Conservation (phyloP, 2,329 filamentous ascomycete species). For the Aspergillus vadensis region DNA sequence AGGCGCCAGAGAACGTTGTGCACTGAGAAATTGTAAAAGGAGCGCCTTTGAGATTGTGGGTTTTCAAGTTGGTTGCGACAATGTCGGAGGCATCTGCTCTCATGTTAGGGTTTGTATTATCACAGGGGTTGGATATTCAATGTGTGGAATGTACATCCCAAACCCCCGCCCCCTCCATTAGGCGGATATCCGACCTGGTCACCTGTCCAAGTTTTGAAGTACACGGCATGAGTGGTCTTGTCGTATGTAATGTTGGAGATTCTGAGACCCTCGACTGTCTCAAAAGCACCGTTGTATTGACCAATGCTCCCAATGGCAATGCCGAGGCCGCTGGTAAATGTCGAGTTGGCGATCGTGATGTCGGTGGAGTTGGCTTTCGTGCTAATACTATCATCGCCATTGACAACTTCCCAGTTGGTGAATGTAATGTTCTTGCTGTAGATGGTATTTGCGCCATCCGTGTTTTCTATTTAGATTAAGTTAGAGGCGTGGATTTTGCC, state of each 20-base stretch:
- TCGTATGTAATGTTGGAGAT: slow-evolving; percentile 51
- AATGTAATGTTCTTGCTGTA: slow-evolving; percentile 56
- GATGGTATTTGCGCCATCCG: slow-evolving; percentile 58
- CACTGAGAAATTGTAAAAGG: slow-evolving; percentile 44
- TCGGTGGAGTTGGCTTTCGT: slow-evolving; percentile 60
- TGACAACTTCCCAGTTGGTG: slow-evolving; percentile 53
- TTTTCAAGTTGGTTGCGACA: slow-evolving; percentile 38
- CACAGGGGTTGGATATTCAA: too few species aligned
- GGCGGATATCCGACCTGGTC: slow-evolving; percentile 54
- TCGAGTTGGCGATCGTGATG: slow-evolving; percentile 53
- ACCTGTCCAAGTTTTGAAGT: slow-evolving; percentile 63
- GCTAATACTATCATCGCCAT: slow-evolving; percentile 58
- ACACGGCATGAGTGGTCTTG: slow-evolving; percentile 51
- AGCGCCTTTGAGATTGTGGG: slow-evolving; percentile 31
- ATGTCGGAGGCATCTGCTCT: slow-evolving; percentile 38
- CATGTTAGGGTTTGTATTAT: background rate
- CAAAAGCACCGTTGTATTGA: slow-evolving; percentile 53
- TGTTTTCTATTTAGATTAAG: slow-evolving; percentile 31
- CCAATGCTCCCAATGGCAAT: slow-evolving; percentile 62
- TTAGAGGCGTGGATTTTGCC: fast-evolving
- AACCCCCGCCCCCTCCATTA: slow-evolving; percentile 61
- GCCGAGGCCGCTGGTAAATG: slow-evolving; percentile 54
- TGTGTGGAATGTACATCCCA: slow-evolving; percentile 49
- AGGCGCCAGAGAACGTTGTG: slow-evolving; percentile 39
- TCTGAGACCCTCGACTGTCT: slow-evolving; percentile 54